Base-by-base conservation (phyloP, 768 basidiomycete genomes). In the Trametes maxima region DNA sequence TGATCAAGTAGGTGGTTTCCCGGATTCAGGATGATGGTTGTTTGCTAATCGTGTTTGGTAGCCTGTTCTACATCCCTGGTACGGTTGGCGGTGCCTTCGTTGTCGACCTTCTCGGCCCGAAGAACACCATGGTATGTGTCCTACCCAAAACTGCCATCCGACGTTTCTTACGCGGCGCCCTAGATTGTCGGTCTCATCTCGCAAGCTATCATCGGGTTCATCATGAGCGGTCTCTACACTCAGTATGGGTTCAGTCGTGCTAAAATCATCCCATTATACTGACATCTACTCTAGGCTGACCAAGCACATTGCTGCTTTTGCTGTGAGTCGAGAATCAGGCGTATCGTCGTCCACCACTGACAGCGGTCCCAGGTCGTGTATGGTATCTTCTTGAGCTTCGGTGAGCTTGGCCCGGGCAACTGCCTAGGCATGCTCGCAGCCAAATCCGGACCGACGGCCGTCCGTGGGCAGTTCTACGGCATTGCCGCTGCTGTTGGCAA, bases 341-440 rank as follows among this genome's bases (percentile, higher is more conserved):
- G 25, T 47, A 5, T 25, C 5, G 16, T 21, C 7, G 59, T 43
- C 1, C 22, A n/a, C n/a, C 10, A 7, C 46, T 59, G 13, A 67
- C 39, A 47, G 7, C 50, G 8, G 42, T 21, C 42, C 45, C 57
- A 86, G 84, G 85, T 95, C 36, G 77, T 97, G 8, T 96, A 97
- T 67, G 95, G 95, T 14, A 85, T 97, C 50, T 97, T 97, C 83
- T 71, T 95, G 68, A 87, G 85, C 68, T 88, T 94, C 57, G 95
- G 95, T 48, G 95, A 96, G 76, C 77, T 94, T 25, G 92, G 91
- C 80, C 92, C 94, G 6, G 94, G 94, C 40, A 94, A 95, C 75
- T 88, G 85, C 64, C 78, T 94, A 47, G 94, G 93, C 63, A 78
- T 98, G 16, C 80, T 96, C 65, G 94, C 94, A 8, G 80, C 87